These are phyloP conservation scores for Chernovozyma aurita DNA, from an alignment of 1,139 yeast genomes.

Conservation along the genomic window DNA sequence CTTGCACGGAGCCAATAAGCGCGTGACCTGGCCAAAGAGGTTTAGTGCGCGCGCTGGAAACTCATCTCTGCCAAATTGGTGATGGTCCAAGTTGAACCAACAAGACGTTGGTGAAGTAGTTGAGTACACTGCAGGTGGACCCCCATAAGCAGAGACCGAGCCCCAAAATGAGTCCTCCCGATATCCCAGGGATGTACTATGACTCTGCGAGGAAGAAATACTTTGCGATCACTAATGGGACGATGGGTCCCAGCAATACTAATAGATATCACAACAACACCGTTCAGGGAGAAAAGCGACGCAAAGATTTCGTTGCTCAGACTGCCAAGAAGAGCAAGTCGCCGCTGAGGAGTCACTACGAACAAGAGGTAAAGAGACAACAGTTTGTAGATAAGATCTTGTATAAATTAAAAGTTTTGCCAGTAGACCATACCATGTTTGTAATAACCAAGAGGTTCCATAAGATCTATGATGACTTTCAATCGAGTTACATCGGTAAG, in stretches of 20 bases:
- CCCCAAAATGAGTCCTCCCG: conserved; percentile 1
- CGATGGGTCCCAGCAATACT: conserved; percentile 2
- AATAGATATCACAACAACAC: conserved; percentile 30
- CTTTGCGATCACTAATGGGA: conserved; percentile 41
- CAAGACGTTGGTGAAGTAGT: too few relatives aligned
- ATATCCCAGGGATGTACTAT: conserved; percentile 45
- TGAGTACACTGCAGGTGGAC: too few relatives aligned
- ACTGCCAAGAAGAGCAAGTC: background rate
- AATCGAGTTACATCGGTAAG: background rate
- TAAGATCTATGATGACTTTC: background rate
- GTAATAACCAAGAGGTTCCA: background rate
- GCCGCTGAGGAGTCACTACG: background rate
- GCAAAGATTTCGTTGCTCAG: conserved; percentile 7
- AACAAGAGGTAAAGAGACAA: background rate
- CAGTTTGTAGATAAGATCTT: background rate
- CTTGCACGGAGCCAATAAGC: too few relatives aligned
- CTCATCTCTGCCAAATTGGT: too few relatives aligned
- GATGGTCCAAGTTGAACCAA: too few relatives aligned
- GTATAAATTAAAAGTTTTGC: background rate
- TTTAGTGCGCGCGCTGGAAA: too few relatives aligned
- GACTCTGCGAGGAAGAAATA: conserved; percentile 40
- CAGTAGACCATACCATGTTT: background rate
- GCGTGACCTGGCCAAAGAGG: too few relatives aligned
- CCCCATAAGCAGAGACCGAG: too few relatives aligned
- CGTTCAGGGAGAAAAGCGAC: conserved; percentile 27